phyloP scores from a whole-genome alignment of 106 monocot genomes.

The Dendrobium nobile region DNA sequence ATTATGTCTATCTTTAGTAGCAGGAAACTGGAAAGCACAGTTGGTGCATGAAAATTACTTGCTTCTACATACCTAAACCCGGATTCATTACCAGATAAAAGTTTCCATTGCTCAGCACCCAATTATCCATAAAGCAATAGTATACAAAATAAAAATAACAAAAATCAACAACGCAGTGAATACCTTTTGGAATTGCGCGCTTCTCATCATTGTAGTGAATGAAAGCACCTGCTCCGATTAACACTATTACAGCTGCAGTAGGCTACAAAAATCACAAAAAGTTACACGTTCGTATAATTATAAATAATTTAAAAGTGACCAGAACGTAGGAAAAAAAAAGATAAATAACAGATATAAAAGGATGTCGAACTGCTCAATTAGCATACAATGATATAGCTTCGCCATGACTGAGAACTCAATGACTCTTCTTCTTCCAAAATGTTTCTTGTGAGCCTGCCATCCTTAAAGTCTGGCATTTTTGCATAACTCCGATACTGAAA shows the following conservation, averaged over 20 bases:
- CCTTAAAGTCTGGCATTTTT: constrained; percentile 13
- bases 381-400: constrained; percentile 40
- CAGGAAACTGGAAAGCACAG: neutral
- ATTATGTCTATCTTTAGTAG: neutral
- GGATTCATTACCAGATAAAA: neutral
- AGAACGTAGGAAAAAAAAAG: neutral
- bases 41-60: neutral
- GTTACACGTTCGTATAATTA: neutral
- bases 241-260: constrained; percentile 27
- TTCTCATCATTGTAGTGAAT: constrained; percentile 69
- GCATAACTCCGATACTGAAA: constrained; percentile 26
- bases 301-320: neutral
- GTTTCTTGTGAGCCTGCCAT: constrained; percentile 23
- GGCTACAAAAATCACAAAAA: constrained; percentile 42
- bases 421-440: constrained; percentile 15
- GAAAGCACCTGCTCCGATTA: constrained; percentile 42
- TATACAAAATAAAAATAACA: neutral
- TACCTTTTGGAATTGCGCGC: constrained; percentile 56
- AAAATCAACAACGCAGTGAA: neutral
- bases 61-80: neutral
- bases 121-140: neutral
- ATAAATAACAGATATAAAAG: neutral
- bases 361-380: constrained; percentile 1
- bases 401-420: constrained; percentile 23
- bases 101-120: neutral